Evolutionary conservation across 2,329 filamentous ascomycete genomes (phyloP).

Genomic region (Diaporthe destruens): DNA sequence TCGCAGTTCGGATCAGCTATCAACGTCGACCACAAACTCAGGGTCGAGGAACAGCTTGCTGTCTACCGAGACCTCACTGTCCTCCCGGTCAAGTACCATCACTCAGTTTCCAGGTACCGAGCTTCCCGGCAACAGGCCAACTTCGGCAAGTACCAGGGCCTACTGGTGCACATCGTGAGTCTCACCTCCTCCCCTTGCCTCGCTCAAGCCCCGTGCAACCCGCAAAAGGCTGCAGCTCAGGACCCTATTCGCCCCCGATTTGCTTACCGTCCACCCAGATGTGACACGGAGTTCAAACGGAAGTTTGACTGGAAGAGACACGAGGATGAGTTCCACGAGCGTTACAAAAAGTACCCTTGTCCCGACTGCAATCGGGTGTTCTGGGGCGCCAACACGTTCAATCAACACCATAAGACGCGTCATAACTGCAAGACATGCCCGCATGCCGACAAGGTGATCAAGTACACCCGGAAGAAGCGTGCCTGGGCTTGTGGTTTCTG

Average conservation of each 20-base stretch:
- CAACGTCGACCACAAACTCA: slow-evolving; percentile 52
- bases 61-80: slow-evolving; percentile 53
- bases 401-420: slow-evolving; percentile 75
- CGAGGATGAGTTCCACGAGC: slow-evolving; percentile 78
- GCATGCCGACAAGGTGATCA: slow-evolving; percentile 73
- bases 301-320: slow-evolving; percentile 79
- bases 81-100: slow-evolving; percentile 51
- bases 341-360: slow-evolving; percentile 76
- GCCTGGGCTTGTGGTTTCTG: slow-evolving; percentile 80
- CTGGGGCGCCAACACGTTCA: slow-evolving; percentile 76
- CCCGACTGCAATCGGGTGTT: slow-evolving; percentile 77
- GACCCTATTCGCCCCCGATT: slow-evolving; percentile 38
- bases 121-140: slow-evolving; percentile 52
- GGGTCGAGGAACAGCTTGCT: slow-evolving; percentile 61
- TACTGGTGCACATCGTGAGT: slow-evolving; percentile 68
- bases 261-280: slow-evolving; percentile 59
- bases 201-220: slow-evolving; percentile 39
- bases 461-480: slow-evolving; percentile 69
- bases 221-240: slow-evolving; percentile 42
- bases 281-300: slow-evolving; percentile 74
- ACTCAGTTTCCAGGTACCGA: slow-evolving; percentile 51
- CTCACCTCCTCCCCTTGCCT: neutral
- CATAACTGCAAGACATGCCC: slow-evolving; percentile 75
- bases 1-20: slow-evolving; percentile 39
- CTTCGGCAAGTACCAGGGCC: slow-evolving; percentile 55